Evolutionary conservation across 257 asterid genomes (phyloP).

Genomic region (Solanum etuberosum): DNA sequence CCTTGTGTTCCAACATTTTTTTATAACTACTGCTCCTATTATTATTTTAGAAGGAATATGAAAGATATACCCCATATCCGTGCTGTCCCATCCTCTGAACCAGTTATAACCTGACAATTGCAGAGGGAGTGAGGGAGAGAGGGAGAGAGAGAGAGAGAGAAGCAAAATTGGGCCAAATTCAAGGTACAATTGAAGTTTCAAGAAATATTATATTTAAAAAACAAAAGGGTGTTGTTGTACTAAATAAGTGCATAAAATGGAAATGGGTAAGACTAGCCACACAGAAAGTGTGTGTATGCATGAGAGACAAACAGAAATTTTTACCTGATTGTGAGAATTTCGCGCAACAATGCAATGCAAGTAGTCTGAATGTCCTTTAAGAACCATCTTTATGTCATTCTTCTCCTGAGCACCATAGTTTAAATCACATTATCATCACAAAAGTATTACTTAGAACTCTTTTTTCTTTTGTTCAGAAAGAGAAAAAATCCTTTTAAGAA

Average conservation of each 20-base stretch:
- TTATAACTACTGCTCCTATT: neutral
- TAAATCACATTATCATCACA: neutral
- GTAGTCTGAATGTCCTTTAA: constrained; percentile 79
- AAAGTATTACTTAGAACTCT: neutral
- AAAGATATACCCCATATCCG: constrained; percentile 78
- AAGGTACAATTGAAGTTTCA: neutral
- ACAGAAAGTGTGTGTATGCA: neutral
- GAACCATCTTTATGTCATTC: constrained; percentile 55
- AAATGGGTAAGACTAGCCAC: neutral
- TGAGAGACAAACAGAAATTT: neutral
- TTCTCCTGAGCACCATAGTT: constrained; percentile 44
- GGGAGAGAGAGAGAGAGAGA: neutral
- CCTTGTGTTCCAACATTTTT: neutral
- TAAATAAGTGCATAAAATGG: neutral
- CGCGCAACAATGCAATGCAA: constrained; percentile 65
- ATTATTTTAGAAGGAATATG: neutral
- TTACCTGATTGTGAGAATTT: constrained; percentile 68
- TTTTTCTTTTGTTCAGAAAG: neutral
- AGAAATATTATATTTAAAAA: neutral
- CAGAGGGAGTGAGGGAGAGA: neutral
- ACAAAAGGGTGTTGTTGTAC: neutral
- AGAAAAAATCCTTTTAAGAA: neutral
- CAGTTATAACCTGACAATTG: constrained; percentile 72
- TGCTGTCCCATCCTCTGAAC: constrained; percentile 96
- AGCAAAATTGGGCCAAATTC: neutral